These are phyloP conservation scores for Leccinum pellstonianum DNA, from an alignment of 768 basidiomycete genomes.

Conservation along the genomic window DNA sequence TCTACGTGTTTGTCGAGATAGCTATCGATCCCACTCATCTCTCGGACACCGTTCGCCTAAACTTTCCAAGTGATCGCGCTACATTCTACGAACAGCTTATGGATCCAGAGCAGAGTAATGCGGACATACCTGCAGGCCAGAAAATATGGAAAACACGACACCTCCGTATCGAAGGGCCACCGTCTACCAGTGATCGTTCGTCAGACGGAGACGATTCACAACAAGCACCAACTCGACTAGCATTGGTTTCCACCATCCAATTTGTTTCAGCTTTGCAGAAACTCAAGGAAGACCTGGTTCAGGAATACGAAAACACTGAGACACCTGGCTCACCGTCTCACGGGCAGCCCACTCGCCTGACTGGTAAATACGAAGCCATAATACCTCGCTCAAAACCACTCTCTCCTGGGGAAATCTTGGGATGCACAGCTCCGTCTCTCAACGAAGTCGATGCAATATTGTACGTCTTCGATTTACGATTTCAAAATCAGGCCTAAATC, in stretches of 20 bases:
- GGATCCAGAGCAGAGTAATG: conserved; percentile 48
- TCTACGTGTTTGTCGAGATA: conserved; percentile 98
- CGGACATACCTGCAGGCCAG: conserved; percentile 48
- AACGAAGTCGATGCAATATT: conserved; percentile 84
- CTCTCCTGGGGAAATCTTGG: conserved; percentile 94
- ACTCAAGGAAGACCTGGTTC: conserved; percentile 74
- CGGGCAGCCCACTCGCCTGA: conserved; percentile 38
- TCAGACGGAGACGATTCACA: conserved; percentile 12
- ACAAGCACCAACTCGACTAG: conserved; percentile 62
- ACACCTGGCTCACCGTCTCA: neutral
- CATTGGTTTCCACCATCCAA: conserved; percentile 96
- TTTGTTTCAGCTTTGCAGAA: conserved; percentile 91
- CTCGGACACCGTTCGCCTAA: conserved; percentile 77
- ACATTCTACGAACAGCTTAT: conserved; percentile 66
- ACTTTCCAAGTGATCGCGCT: conserved; percentile 77
- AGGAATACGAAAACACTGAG: conserved; percentile 32
- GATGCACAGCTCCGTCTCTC: conserved; percentile 91
- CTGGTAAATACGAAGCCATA: conserved; percentile 66
- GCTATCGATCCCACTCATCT: conserved; percentile 87
- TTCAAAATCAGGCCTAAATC: conserved; percentile 6
- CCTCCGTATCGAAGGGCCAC: conserved; percentile 60
- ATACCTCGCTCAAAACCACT: conserved; percentile 90
- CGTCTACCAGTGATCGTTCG: neutral
- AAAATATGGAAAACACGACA: conserved; percentile 39
- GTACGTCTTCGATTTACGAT: conserved; percentile 43